Evolutionary conservation across 75 land plant species (phyloP).

Genomic region (Selaginella moellendorffii): DNA sequence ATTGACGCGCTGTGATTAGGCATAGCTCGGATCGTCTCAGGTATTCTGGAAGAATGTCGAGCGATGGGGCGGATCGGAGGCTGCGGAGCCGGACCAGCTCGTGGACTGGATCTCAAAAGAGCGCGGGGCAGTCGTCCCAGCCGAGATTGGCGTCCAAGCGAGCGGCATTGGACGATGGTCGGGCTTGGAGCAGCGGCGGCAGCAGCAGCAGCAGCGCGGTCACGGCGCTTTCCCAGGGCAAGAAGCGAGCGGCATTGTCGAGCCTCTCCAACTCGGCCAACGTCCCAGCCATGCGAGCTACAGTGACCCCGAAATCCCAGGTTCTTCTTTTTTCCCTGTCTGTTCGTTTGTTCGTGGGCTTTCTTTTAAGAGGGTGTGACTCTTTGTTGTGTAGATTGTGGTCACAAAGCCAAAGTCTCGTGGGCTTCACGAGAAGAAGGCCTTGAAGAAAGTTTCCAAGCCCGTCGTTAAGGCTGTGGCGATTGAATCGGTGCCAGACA

Average conservation of each 20-base stretch:
- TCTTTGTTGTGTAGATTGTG: neutral
- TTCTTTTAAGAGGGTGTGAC: no score
- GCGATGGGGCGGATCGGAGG: neutral
- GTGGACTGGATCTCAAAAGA: neutral
- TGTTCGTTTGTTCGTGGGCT: no score
- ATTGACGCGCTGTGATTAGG: neutral
- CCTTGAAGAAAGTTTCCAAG: no score
- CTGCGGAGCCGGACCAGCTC: neutral
- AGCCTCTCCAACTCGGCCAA: constrained; percentile 29
- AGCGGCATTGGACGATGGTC: constrained; percentile 26
- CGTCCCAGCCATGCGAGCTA: neutral
- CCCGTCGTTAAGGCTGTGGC: neutral
- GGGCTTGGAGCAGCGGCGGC: no score
- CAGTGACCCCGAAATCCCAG: neutral
- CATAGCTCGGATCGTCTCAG: neutral
- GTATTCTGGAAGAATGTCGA: neutral
- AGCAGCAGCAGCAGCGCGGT: constrained; percentile 12
- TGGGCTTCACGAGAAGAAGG: neutral
- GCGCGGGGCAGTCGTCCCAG: neutral
- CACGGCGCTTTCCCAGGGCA: constrained; percentile 18
- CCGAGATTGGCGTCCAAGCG: constrained; percentile 17
- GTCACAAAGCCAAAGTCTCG: neutral
- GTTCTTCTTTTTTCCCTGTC: neutral
- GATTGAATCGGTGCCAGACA: no score
- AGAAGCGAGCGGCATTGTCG: constrained; percentile 44